phyloP scores from a whole-genome alignment of 495 filamentous ascomycete genomes.

The Podospora pseudoanserina region DNA sequence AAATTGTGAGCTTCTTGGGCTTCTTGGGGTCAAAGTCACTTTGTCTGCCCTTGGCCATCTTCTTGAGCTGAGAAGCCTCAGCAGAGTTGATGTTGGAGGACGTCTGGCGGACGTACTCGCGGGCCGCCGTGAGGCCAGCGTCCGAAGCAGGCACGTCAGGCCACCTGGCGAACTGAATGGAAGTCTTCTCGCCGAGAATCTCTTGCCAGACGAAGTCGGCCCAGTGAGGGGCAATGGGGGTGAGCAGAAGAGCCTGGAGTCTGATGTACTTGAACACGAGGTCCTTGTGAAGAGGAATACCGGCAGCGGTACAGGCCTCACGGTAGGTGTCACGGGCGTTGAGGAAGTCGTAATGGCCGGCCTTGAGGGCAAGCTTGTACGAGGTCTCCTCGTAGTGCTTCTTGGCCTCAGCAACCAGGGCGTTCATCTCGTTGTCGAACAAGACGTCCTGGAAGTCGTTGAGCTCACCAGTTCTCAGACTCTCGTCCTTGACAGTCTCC shows the following conservation, averaged over 20 bases:
- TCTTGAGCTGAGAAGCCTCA: conserved; percentile 74
- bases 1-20: conserved; percentile 89
- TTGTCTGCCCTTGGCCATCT: conserved; percentile 84
- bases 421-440: conserved; percentile 92
- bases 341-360: conserved; percentile 83
- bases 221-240: conserved; percentile 88
- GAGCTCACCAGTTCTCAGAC: conserved; percentile 67
- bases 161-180: conserved; percentile 76
- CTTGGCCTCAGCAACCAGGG: conserved; percentile 68
- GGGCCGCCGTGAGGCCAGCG: conserved; percentile 65
- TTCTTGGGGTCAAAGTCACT: conserved; percentile 79
- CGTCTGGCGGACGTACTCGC: conserved; percentile 74
- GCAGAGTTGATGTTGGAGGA: conserved; percentile 78
- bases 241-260: conserved; percentile 57
- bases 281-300: conserved; percentile 78
- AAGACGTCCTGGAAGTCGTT: conserved; percentile 80
- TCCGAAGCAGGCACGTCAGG: conserved; percentile 63
- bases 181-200: conserved; percentile 68
- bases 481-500: conserved; percentile 68
- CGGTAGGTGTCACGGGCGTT: conserved; percentile 87
- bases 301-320: conserved; percentile 67
- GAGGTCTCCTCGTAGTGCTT: conserved; percentile 73
- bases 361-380: conserved; percentile 91
- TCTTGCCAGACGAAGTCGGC: conserved; percentile 91
- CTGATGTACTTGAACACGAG: conserved; percentile 73